Evolutionary conservation across 1,284 basidiomycete species (phyloP).

Genomic region (Tremellales sp.): DNA sequence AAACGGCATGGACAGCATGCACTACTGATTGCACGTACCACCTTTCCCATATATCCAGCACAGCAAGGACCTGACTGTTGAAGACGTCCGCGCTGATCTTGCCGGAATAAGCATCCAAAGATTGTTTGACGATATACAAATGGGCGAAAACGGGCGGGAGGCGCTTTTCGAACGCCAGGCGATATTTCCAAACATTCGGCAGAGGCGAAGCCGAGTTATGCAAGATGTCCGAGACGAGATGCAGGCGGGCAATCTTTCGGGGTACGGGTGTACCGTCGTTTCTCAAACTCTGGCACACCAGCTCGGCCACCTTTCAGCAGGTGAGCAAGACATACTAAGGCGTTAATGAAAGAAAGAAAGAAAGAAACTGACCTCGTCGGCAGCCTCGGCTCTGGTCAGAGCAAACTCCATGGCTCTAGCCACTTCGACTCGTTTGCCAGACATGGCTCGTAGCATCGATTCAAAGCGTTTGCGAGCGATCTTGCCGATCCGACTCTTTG

Average conservation of each 20-base stretch:
- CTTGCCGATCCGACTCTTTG: slow-evolving; percentile 69
- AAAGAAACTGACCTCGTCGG: slow-evolving; percentile 65
- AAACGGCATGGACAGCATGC: neutral
- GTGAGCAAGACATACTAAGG: neutral
- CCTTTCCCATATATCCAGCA: slow-evolving; percentile 92
- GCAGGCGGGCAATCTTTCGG: slow-evolving; percentile 88
- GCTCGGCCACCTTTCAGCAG: slow-evolving; percentile 66
- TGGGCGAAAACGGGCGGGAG: slow-evolving; percentile 89
- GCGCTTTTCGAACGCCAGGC: slow-evolving; percentile 81
- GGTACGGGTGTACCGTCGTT: slow-evolving; percentile 88
- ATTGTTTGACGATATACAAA: slow-evolving; percentile 83
- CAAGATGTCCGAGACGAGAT: slow-evolving; percentile 94
- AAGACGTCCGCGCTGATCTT: slow-evolving; percentile 90
- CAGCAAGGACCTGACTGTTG: slow-evolving; percentile 76
- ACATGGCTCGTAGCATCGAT: slow-evolving; percentile 79
- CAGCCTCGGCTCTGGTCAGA: slow-evolving; percentile 88
- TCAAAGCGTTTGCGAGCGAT: slow-evolving; percentile 78
- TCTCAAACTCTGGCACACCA: slow-evolving; percentile 75
- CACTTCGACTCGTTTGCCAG: slow-evolving; percentile 81
- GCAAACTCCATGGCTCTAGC: slow-evolving; percentile 94
- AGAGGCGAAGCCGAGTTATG: slow-evolving; percentile 69
- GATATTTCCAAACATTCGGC: slow-evolving; percentile 74
- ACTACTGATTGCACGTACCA: slow-evolving; percentile 52
- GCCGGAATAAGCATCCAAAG: slow-evolving; percentile 66
- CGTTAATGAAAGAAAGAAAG: neutral